Conservation (phyloP, 495 filamentous ascomycete genomes). For the Halenospora varia region DNA sequence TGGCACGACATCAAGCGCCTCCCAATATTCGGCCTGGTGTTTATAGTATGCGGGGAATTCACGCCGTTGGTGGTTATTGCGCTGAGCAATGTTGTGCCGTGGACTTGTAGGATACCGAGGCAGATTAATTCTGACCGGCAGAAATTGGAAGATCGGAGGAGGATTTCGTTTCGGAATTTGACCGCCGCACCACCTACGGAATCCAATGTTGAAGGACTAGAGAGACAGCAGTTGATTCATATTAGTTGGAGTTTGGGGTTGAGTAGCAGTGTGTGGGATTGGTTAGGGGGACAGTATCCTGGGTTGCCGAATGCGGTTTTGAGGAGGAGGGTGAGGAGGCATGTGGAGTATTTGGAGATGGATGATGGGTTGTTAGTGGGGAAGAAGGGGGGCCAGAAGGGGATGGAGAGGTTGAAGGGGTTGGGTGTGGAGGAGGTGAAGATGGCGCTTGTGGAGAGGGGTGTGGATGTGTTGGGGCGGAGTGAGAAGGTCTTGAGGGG, state of each 20-base stretch:
- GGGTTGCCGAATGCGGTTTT: conserved; percentile 33
- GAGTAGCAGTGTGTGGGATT: conserved; percentile 44
- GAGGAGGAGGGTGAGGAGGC: conserved; percentile 35
- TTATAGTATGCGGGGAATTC: conserved; percentile 78
- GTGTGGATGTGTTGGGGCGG: conserved; percentile 33
- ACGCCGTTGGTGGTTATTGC: conserved; percentile 69
- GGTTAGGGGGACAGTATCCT: conserved; percentile 29
- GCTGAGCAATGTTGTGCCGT: conserved; percentile 66
- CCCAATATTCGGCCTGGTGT: conserved; percentile 66
- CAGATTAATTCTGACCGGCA: conserved; percentile 59
- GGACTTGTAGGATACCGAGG: conserved; percentile 72
- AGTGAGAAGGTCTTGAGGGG: conserved; percentile 21
- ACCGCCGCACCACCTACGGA: conserved; percentile 6
- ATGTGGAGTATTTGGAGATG: conserved; percentile 47
- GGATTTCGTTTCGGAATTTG: conserved; percentile 34
- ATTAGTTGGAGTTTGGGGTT: conserved; percentile 33
- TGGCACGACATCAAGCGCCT: conserved; percentile 68
- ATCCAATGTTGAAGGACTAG: conserved; percentile 12
- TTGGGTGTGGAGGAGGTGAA: conserved; percentile 52
- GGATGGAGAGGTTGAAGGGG: conserved; percentile 44
- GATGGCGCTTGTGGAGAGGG: conserved; percentile 51
- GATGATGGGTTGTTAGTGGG: conserved; percentile 58
- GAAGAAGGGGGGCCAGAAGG: conserved; percentile 44
- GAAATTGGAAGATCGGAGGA: conserved; percentile 43
- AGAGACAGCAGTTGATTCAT: conserved; percentile 29